Evolutionary conservation across 2,329 filamentous ascomycete species (phyloP).

Genomic region (Xylariomycetidae sp.): DNA sequence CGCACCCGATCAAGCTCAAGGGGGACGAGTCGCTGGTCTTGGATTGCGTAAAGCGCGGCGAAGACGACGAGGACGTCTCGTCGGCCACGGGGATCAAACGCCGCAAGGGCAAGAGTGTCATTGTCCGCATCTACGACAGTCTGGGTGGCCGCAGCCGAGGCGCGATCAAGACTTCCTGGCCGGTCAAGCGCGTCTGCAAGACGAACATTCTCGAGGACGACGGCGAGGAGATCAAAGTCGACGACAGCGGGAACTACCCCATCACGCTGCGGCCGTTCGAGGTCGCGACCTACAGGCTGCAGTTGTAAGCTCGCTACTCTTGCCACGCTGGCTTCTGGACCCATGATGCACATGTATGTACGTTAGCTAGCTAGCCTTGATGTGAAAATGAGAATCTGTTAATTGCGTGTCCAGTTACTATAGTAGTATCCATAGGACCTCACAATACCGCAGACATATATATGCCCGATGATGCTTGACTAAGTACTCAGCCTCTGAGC

Average conservation of each 20-base stretch:
- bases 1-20: conserved; percentile 48
- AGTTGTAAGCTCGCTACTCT: too few relatives aligned
- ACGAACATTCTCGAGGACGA: conserved; percentile 88
- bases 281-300: conserved; percentile 71
- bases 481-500: too few relatives aligned
- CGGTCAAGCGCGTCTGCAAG: conserved; percentile 73
- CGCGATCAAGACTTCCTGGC: conserved; percentile 59
- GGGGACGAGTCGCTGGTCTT: conserved; percentile 66
- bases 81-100: conserved; percentile 53
- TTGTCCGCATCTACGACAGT: conserved; percentile 82
- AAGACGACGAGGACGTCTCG: conserved; percentile 72
- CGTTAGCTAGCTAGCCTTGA: too few relatives aligned
- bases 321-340: too few relatives aligned
- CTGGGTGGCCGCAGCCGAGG: conserved; percentile 76
- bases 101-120: conserved; percentile 69
- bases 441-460: not conserved
- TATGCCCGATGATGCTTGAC: conserved; percentile 1
- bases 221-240: conserved; percentile 55
- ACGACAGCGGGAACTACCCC: conserved; percentile 42
- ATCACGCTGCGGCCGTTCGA: conserved; percentile 75
- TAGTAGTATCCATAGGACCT: too few relatives aligned
- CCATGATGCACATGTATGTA: too few relatives aligned
- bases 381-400: too few relatives aligned
- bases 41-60: conserved; percentile 89
- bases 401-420: conserved; percentile 2